Percentiles rank a stretch among this genome's conserved stretches.
phyloP scores from a whole-genome alignment of 2,329 filamentous ascomycete species.

The Colletotrichum liriopes region DNA sequence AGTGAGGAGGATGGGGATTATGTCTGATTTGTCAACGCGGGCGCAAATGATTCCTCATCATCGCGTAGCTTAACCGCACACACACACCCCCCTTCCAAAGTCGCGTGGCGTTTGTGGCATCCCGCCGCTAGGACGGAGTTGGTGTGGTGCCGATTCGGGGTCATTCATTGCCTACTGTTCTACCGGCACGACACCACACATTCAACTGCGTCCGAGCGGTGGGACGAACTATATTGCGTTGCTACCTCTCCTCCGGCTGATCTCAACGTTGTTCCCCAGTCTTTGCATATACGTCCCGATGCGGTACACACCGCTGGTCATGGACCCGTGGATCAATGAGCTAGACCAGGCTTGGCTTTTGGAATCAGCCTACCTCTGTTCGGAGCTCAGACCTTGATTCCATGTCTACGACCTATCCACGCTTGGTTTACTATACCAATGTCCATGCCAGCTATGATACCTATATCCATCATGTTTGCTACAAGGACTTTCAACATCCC shows the following conservation, averaged over 20 bases:
- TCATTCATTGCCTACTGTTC: background rate
- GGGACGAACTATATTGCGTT: background rate
- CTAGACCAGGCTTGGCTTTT: constrained; percentile 27
- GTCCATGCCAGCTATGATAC: background rate
- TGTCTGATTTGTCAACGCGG: constrained; percentile 19
- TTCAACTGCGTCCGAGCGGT: background rate
- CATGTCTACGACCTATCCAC: background rate
- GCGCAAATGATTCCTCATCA: constrained; percentile 37
- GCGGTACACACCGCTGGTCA: constrained; percentile 29
- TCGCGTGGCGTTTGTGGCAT: constrained; percentile 21
- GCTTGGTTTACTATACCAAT: background rate
- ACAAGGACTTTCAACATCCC: background rate
- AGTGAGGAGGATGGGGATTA: background rate
- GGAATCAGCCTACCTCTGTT: constrained; percentile 31
- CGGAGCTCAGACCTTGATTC: background rate
- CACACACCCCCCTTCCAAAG: background rate
- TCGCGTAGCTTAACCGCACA: background rate
- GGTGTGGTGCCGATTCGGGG: constrained; percentile 13
- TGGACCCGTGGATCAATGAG: constrained; percentile 15
- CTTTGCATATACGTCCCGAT: constrained; percentile 3
- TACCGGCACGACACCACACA: background rate
- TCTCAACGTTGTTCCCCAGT: constrained; percentile 16
- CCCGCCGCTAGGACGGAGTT: constrained; percentile 31
- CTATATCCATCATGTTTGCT: background rate
- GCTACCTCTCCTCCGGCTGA: constrained; percentile 8